A percentile compares a stretch with the other conserved stretches of the same genome.
Evolutionary conservation across 2,329 filamentous ascomycete species (phyloP).

Genomic region (Penicillium sp.): DNA sequence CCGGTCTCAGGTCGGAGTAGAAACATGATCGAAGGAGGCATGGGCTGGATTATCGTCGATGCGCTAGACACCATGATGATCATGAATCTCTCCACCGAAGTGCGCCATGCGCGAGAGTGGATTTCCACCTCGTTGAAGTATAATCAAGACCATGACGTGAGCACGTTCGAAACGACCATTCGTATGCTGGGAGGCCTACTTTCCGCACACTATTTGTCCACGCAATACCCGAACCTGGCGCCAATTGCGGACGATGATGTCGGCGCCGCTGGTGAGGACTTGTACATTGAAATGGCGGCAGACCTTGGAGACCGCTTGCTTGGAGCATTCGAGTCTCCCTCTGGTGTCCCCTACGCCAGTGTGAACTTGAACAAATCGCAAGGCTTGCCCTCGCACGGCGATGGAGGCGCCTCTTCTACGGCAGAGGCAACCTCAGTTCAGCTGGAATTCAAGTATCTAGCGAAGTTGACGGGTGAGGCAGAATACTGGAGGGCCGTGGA

Average conservation of each 20-base stretch:
- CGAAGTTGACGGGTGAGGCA: constrained; percentile 89
- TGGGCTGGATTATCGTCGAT: constrained; percentile 99
- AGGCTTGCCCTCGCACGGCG: constrained; percentile 78
- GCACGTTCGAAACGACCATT: constrained; percentile 97
- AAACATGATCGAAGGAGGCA: constrained; percentile 83
- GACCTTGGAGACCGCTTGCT: constrained; percentile 87
- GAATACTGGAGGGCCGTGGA: constrained; percentile 92
- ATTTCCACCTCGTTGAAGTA: constrained; percentile 78
- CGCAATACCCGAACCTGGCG: constrained; percentile 75
- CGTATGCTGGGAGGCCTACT: constrained; percentile 93
- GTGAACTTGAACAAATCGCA: constrained; percentile 78
- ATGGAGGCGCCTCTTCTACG: constrained; percentile 86
- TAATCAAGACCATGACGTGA: constrained; percentile 92
- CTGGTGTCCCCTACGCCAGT: constrained; percentile 86
- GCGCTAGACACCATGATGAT: constrained; percentile 94
- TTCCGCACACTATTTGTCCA: constrained; percentile 93
- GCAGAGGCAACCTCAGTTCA: constrained; percentile 91
- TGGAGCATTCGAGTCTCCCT: constrained; percentile 81
- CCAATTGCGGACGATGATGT: constrained; percentile 71
- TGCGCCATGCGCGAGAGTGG: constrained; percentile 87
- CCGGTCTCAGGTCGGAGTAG: constrained; percentile 76
- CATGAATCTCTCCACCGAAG: constrained; percentile 90
- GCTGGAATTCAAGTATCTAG: constrained; percentile 95
- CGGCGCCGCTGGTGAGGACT: constrained; percentile 76
- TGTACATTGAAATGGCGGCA: constrained; percentile 94